Evolutionary conservation across 495 filamentous ascomycete species (phyloP), one percentile per base, ranked within the genome.

Genomic region (Poronia punctata): DNA sequence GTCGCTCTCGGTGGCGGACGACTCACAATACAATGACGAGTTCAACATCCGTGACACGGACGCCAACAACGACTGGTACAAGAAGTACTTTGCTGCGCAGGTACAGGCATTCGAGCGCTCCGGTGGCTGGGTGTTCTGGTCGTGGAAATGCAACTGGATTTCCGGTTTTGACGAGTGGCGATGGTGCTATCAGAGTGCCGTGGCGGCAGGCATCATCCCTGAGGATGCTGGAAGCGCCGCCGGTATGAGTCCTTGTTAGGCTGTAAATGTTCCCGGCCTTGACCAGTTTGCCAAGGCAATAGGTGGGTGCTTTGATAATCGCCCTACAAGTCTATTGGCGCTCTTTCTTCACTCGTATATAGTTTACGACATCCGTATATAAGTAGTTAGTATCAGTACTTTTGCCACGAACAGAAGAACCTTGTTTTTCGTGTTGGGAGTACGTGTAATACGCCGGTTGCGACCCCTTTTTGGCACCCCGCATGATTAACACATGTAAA

Each of bases 101-200:
- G 67, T 74, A 4, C 58, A 60, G 15, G 60, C 67, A 1, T 82
- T 77, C 44, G 78, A 82, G 62, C 65, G 68, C 50, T 65, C 68
- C 29, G 59, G 60, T 8, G 79, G 79, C 0, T 82, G 79, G 77
- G 48, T 79, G 3, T 82, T 77, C 53, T 83, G 78, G 79, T 62
- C 62, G 8, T 81, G 79, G 79, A 83, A 79, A 62, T 55, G 51
- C 40, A 55, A 55, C 38, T 55, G 49, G 49, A 55, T 55, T 40
- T 50, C 60, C 8, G 57, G 74, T 39, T 54, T 72, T 35, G 64
- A 70, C 15, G 77, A 82, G 54, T 79, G 66, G 54, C 59, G 78
- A 18, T 81, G 78, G 76, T 67, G 67, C 22, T 82, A 82, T 50
- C 49, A 71, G 41, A 61, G 65, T 44, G 72, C 68, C 6, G 68